Conservation (phyloP, 2,329 filamentous ascomycete genomes). For the Phialophora chinensis region DNA sequence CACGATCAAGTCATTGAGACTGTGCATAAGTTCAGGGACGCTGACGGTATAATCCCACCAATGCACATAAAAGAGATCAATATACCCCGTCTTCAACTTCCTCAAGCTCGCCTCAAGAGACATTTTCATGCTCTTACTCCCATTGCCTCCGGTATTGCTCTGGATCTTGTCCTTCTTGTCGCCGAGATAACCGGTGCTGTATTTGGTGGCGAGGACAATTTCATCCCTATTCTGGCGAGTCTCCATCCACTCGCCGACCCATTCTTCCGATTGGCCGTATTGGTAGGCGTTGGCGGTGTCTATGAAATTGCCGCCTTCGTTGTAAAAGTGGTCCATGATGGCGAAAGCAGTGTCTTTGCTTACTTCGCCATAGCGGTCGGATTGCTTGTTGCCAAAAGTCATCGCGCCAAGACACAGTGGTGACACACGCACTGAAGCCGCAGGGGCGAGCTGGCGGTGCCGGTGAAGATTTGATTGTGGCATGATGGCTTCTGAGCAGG, state of each 20-base stretch:
- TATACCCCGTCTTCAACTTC: conserved; percentile 46
- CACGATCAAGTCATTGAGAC: conserved; percentile 64
- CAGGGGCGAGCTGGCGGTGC: conserved; percentile 59
- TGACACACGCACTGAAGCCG: conserved; percentile 59
- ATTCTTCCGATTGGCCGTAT: conserved; percentile 54
- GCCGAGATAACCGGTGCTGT: conserved; percentile 47
- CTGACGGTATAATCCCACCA: conserved; percentile 69
- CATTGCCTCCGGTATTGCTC: conserved; percentile 52
- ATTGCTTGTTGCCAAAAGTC: conserved; percentile 61
- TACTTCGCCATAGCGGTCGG: conserved; percentile 43
- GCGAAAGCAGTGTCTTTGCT: conserved; percentile 53
- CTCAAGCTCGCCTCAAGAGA: conserved; percentile 43
- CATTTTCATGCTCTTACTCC: conserved; percentile 43
- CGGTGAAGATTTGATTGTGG: conserved; percentile 27
- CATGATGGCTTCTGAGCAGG: background rate
- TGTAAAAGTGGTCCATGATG: conserved; percentile 55
- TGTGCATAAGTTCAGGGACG: conserved; percentile 72
- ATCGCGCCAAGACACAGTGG: conserved; percentile 62
- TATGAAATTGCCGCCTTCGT: conserved; percentile 58
- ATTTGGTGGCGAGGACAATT: conserved; percentile 63
- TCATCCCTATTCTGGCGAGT: conserved; percentile 53
- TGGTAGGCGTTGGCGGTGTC: conserved; percentile 57
- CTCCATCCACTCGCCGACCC: conserved; percentile 60
- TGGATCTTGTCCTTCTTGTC: conserved; percentile 44
- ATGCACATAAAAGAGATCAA: conserved; percentile 47